These are phyloP conservation scores for Didymella lethalis DNA, from an alignment of 2,329 filamentous ascomycete species.

Conservation along the genomic window DNA sequence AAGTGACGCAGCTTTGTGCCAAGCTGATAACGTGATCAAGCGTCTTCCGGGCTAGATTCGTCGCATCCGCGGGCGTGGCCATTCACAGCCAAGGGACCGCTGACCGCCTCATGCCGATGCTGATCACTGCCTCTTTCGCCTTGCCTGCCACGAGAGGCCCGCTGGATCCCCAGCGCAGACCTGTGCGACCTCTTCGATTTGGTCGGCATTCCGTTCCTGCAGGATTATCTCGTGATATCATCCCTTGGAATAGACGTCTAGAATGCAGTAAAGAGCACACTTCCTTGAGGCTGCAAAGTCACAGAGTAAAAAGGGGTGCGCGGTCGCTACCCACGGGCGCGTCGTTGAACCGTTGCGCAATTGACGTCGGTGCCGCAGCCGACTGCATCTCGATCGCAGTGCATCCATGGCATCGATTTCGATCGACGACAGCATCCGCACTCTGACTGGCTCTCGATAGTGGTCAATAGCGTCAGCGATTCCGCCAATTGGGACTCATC, in stretches of 20 bases:
- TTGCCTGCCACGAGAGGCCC: constrained; percentile 30
- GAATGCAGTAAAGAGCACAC: constrained; percentile 6
- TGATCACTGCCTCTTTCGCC: constrained; percentile 35
- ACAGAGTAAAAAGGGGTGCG: not conserved
- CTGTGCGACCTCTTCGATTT: constrained; percentile 15
- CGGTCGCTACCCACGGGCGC: not conserved
- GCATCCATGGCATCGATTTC: constrained; percentile 14
- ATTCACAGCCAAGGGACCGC: constrained; percentile 18
- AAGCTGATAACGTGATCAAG: constrained; percentile 43
- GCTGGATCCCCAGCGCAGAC: constrained; percentile 16
- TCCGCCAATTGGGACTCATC: constrained; percentile 16
- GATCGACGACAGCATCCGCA: constrained; percentile 19
- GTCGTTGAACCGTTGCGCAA: constrained; percentile 5
- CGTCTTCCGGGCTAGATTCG: constrained; percentile 25
- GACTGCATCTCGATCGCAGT: constrained; percentile 18
- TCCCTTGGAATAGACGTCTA: constrained; percentile 13
- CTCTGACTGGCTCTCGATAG: constrained; percentile 10
- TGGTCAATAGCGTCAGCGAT: constrained; percentile 7
- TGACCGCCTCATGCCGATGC: constrained; percentile 14
- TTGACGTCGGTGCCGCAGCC: constrained; percentile 10
- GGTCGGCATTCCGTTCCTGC: constrained; percentile 24
- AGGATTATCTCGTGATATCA: constrained; percentile 19
- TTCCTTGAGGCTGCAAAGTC: not conserved
- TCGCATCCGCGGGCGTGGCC: constrained; percentile 4
- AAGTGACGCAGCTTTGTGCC: constrained; percentile 41